Base-by-base conservation (phyloP, 2,329 filamentous ascomycete species). In the Dactylonectria macrodidyma region DNA sequence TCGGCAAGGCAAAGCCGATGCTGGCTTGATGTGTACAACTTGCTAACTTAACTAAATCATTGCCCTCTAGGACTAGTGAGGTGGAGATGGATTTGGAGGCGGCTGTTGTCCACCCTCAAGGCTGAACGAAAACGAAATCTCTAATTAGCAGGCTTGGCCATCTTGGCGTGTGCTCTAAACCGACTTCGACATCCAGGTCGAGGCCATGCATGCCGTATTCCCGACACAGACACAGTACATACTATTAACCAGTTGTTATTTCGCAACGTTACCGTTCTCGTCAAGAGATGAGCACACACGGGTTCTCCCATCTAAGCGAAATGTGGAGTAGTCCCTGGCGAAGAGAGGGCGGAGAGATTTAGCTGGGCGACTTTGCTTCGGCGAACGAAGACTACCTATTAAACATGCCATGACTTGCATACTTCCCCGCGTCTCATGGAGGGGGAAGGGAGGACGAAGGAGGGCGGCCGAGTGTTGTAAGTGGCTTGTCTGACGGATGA, bases 81-180 rank as follows among this genome's bases (percentile, higher is more conserved):
- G 50, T 52, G 50, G 48, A 52, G 30, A 52, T 52, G 16, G 7
- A 30, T 30, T 30, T 30, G 26, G 26, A 30, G 26, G 26, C 26
- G 26, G 26, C 26, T 30, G 30, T 12, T 52, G 30, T 22, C 58
- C 34, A 51, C 33, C 16, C 7, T 46, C 51, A 65, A 57, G 62
- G 62, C 62, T 60, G 57, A 61, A 4, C 24, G 59, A 41, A 46
- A 47, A 51, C 26, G 41, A 22, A 22, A 24, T 14, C 30, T 56
- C 62, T 59, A 30, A 30, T 30, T 30, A 65, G 55, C 24, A 41
- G 19, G 50, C n/a, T 47, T 36, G 62, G 54, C 19, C 36, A 67
- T 66, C 68, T 68, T 69, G 66, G 57, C 57, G 47, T 44, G 58
- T 54, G 7, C 56, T 59, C 61, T 69, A 71, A 65, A 69, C 26